Base-by-base conservation (phyloP, 2,329 filamentous ascomycete species). In the Harringtonia aguacate region DNA sequence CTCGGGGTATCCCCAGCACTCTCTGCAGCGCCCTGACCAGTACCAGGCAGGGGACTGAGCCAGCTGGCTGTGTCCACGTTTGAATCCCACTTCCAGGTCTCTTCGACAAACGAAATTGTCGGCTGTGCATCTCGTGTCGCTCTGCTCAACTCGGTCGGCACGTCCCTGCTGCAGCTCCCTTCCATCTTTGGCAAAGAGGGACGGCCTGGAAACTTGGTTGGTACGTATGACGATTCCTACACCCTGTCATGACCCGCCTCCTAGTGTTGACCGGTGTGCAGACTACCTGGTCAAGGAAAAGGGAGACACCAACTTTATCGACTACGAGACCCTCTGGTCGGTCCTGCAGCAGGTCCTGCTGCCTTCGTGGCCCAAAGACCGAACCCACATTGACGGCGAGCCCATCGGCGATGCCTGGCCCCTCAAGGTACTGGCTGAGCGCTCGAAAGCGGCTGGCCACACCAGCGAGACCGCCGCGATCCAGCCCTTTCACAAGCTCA, bases 401-500 rank as follows among this genome's bases (percentile, higher is more conserved):
- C 67, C 69, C 0, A 62, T 73, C 14, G 70, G 70, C 3, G 70
- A 73, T 48, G 69, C 70, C 6, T 73, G 70, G 70, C 68, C 68
- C 5, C 54, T 73, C 1, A 47, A 50, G 4, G 48, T 57, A 72
- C 4, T 88, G 84, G 83, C 81, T 88, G 20, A 36, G 12, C 21
- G 8, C 4, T 58, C 83, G 74, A 27, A 27, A 10, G 55, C 29
- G 4, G 17, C 49, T 13, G 39, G 29, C 24, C 36, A 39, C 20
- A 17, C 43, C 17, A 38, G 45, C 24, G 18, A 39, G 2, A 38
- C 70, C 52, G 44, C 46, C 1, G 34, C 39, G 0, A 89, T 94
- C 49, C 77, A 90, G 12, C 88, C 88, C 0, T 94, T 95, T 67
- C 89, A 45, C 43, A 95, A 94, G 65, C 74, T 94, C 28, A 94